These are phyloP conservation scores for Aspergillus vadensis DNA, from an alignment of 2,329 filamentous ascomycete species.

Conservation along the genomic window DNA sequence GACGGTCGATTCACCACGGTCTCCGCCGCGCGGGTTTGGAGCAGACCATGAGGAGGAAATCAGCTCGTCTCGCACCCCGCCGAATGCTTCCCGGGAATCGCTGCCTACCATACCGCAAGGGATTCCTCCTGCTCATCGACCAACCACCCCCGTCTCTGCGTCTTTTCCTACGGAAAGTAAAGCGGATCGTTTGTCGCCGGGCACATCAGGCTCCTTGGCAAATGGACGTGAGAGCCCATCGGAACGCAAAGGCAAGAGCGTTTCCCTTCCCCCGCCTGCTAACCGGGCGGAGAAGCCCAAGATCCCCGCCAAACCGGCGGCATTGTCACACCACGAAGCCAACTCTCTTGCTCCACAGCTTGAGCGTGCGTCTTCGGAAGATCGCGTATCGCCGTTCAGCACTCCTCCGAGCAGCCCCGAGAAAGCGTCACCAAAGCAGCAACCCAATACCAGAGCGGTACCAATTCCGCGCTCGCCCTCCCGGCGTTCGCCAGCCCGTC, in stretches of 20 bases:
- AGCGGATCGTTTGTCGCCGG: conserved; percentile 25
- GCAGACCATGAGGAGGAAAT: conserved; percentile 66
- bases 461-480: conserved; percentile 22
- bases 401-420: conserved; percentile 78
- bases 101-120: conserved; percentile 25
- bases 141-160: conserved; percentile 36
- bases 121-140: conserved; percentile 23
- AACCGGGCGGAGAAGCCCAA: conserved; percentile 80
- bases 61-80: conserved; percentile 39
- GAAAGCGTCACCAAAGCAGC: conserved; percentile 49
- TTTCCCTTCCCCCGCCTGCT: conserved; percentile 67
- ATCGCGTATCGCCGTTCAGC: conserved; percentile 74
- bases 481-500: conserved; percentile 23
- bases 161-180: conserved; percentile 23
- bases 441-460: conserved; percentile 16
- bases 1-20: conserved; percentile 47
- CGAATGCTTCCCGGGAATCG: conserved; percentile 28
- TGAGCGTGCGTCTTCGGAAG: conserved; percentile 39
- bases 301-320: conserved; percentile 54
- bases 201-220: conserved; percentile 15
- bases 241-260: conserved; percentile 38
- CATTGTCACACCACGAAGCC: conserved; percentile 33
- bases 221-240: conserved; percentile 24
- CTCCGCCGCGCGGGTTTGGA: conserved; percentile 40
- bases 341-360: conserved; percentile 30